These are phyloP conservation scores for Penicillium sp. DNA, from an alignment of 2,329 filamentous ascomycete species.

Conservation along the genomic window DNA sequence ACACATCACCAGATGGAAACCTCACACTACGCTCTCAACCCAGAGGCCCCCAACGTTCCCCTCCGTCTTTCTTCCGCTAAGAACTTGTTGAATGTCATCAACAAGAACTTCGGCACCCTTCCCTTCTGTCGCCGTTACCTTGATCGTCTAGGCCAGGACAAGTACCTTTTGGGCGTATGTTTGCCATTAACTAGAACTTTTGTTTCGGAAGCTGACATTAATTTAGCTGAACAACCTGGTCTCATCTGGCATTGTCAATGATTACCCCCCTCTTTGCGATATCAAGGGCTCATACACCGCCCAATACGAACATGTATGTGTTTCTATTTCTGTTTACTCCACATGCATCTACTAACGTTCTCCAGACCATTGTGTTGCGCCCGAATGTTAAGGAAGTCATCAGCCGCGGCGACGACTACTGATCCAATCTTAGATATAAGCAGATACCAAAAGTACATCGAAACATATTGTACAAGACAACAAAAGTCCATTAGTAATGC, in stretches of 20 bases:
- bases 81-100: constrained; percentile 82
- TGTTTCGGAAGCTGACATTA: constrained; percentile 27
- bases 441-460: constrained; percentile 8
- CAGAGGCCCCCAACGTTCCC: constrained; percentile 73
- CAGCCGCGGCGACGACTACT: constrained; percentile 83
- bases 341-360: constrained; percentile 15
- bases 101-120: constrained; percentile 93
- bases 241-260: constrained; percentile 78
- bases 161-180: constrained; percentile 84
- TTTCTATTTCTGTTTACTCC: neutral
- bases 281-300: constrained; percentile 94
- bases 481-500: constrained; percentile 3
- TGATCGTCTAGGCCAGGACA: constrained; percentile 89
- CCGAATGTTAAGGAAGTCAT: constrained; percentile 85
- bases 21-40: constrained; percentile 80
- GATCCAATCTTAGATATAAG: constrained; percentile 29
- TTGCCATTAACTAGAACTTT: neutral
- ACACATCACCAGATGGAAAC: constrained; percentile 62
- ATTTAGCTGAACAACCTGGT: constrained; percentile 81
- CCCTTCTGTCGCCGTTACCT: constrained; percentile 90
- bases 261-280: constrained; percentile 86
- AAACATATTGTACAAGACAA: neutral
- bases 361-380: constrained; percentile 71
- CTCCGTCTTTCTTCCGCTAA: constrained; percentile 80
- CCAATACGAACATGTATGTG: constrained; percentile 87